phyloP scores from a whole-genome alignment of 305 asterid genomes.

The Nicotiana rustica region DNA sequence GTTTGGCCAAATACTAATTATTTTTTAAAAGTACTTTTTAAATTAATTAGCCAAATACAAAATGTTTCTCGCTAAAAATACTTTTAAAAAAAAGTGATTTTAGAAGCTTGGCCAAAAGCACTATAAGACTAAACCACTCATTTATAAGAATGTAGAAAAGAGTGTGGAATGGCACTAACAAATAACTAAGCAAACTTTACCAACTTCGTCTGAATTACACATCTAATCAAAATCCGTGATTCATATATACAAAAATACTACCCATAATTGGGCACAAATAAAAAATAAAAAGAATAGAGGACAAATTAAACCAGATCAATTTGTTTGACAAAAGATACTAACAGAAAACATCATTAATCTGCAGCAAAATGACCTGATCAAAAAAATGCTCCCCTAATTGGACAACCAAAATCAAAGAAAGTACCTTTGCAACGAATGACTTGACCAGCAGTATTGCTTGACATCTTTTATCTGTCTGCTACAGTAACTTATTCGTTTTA shows the following conservation, averaged over 20 bases:
- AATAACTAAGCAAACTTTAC: background rate
- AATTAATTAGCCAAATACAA: no score
- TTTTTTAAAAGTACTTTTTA: no score
- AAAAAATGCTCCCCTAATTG: background rate
- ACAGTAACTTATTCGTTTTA: no score
- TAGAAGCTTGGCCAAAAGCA: no score
- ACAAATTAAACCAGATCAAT: background rate
- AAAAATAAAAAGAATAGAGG: background rate
- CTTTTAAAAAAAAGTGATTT: no score
- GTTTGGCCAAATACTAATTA: no score
- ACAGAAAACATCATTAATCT: background rate
- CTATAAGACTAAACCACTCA: background rate
- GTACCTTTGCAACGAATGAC: constrained; percentile 38
- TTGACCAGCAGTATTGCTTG: constrained; percentile 39
- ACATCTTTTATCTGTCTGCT: constrained; percentile 31
- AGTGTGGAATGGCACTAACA: background rate
- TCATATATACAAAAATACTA: background rate
- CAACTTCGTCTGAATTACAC: background rate
- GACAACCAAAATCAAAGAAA: background rate
- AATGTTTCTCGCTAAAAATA: no score
- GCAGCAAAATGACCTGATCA: background rate
- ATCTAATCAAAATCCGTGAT: background rate
- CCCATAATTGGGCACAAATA: background rate
- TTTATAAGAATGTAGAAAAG: background rate
- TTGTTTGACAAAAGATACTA: background rate